Conservation (phyloP, 1,284 basidiomycete species). For the Irpex rosettiformis region DNA sequence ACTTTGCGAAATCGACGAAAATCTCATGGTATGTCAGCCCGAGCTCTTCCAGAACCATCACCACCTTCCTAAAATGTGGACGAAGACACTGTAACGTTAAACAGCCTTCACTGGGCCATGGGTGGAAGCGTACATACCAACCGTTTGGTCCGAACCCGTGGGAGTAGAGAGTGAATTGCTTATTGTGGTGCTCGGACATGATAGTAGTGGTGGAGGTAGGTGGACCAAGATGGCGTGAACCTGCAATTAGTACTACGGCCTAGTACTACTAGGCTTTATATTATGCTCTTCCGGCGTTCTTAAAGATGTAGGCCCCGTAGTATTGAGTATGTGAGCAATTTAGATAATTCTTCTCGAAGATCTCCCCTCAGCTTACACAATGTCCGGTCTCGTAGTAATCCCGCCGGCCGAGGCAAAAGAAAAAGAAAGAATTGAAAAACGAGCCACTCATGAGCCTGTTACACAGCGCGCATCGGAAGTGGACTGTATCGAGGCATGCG, state of each 20-base stretch:
- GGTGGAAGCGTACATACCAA: conserved; percentile 4
- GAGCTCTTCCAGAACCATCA: conserved; percentile 25
- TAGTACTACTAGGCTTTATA: too few species aligned
- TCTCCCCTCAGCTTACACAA: too few species aligned
- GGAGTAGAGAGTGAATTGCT: conserved; percentile 25
- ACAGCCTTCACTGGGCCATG: not conserved
- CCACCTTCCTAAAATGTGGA: conserved; percentile 17
- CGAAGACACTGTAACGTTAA: not conserved
- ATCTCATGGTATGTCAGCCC: conserved; percentile 24
- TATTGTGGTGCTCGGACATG: not conserved
- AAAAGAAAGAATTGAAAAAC: too few species aligned
- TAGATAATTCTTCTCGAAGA: too few species aligned
- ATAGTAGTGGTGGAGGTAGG: not conserved
- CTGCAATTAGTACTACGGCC: too few species aligned
- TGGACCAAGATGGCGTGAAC: not conserved
- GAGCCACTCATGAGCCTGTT: too few species aligned
- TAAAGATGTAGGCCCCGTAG: too few species aligned
- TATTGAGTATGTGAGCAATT: too few species aligned
- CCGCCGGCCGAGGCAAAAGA: too few species aligned
- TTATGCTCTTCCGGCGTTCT: too few species aligned
- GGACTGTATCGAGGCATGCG: not conserved
- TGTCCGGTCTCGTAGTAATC: too few species aligned
- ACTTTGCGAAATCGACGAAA: conserved; percentile 21
- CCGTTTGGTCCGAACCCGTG: conserved; percentile 19
- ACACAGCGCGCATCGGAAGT: not conserved